phyloP scores from a whole-genome alignment of 2,329 filamentous ascomycete species.

The Coniochaeta ligniaria region DNA sequence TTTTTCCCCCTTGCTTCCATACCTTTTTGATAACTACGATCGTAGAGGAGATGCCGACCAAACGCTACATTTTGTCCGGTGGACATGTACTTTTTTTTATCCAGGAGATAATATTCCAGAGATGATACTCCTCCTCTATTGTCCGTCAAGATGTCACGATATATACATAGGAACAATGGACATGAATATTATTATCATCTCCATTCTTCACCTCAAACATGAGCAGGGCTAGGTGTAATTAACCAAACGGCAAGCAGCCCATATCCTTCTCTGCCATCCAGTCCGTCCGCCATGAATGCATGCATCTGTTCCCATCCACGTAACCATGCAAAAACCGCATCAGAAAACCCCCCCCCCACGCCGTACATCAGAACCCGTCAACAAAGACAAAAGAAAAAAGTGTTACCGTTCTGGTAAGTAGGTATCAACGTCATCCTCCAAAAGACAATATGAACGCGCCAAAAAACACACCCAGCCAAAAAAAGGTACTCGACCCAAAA shows the following conservation, averaged over 20 bases:
- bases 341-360: background rate
- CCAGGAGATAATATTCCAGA: no score
- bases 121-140: no score
- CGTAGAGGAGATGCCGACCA: no score
- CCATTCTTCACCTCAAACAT: background rate
- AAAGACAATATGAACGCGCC: background rate
- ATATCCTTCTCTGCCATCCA: background rate
- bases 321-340: background rate
- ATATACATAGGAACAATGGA: background rate
- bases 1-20: no score
- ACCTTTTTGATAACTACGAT: no score
- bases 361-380: background rate
- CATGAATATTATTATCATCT: background rate
- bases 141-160: no score
- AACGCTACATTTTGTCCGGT: background rate
- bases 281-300: background rate
- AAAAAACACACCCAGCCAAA: background rate
- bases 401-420: background rate
- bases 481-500: no score
- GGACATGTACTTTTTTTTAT: no score
- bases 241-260: background rate
- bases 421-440: constrained; percentile 4
- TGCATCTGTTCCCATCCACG: background rate
- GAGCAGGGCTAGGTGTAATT: background rate
- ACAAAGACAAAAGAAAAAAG: background rate